These are phyloP conservation scores for Hylodesmum podocarpum DNA, from an alignment of 306 rosid species.

Conservation along the genomic window DNA sequence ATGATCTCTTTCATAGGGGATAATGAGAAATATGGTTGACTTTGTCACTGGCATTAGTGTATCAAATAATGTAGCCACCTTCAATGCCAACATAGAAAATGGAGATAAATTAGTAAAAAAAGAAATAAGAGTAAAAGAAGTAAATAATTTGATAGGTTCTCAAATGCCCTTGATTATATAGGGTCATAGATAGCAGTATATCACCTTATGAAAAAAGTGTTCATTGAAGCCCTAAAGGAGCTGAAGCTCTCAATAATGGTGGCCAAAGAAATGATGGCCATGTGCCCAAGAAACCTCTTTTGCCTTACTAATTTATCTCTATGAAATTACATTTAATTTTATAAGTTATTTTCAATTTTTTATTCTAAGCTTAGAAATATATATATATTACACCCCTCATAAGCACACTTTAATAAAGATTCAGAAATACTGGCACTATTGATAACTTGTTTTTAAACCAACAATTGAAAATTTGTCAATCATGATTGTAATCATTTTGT, in stretches of 20 bases:
- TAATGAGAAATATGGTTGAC: slow-evolving; percentile 25
- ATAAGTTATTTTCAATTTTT: background rate
- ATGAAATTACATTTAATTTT: background rate
- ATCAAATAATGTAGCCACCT: slow-evolving; percentile 27
- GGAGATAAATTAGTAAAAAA: background rate
- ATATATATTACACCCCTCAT: background rate
- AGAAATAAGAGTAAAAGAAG: background rate
- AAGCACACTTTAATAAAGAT: background rate
- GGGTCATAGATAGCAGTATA: slow-evolving; percentile 14
- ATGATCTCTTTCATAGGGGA: slow-evolving; percentile 16
- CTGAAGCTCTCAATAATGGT: slow-evolving; percentile 21
- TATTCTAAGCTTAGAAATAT: background rate
- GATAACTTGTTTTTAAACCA: background rate
- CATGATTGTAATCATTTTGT: slow-evolving; percentile 32
- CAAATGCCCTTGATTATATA: slow-evolving; percentile 5
- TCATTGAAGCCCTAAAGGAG: slow-evolving; percentile 18
- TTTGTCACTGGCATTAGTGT: slow-evolving; percentile 21
- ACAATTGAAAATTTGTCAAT: slow-evolving; percentile 11
- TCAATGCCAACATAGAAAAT: slow-evolving; percentile 15
- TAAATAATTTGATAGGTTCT: background rate
- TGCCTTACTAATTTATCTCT: background rate
- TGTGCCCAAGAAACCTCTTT: slow-evolving; percentile 21
- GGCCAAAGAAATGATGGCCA: slow-evolving; percentile 23
- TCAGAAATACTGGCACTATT: background rate
- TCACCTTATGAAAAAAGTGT: slow-evolving; percentile 18